Evolutionary conservation across 1,139 yeast genomes (phyloP).

Genomic region (Taphrina betulina): DNA sequence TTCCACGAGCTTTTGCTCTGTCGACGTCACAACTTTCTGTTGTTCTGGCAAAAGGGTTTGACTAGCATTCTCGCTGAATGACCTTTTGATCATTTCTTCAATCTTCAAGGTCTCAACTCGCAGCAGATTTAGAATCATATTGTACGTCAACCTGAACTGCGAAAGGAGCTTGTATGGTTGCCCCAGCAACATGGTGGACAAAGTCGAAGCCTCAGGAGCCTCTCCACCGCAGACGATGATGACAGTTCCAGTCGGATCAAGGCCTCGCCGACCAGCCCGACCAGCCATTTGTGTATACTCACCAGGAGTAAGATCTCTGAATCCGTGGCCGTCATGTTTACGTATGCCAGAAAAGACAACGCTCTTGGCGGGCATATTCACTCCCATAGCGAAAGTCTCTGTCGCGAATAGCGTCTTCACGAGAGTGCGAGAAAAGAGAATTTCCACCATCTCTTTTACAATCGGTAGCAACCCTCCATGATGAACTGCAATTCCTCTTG

Average conservation of each 20-base stretch:
- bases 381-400: constrained; percentile 97
- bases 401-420: constrained; percentile 94
- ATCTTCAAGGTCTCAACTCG: constrained; percentile 92
- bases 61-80: constrained; percentile 86
- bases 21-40: constrained; percentile 59
- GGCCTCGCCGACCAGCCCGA: constrained; percentile 96
- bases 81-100: constrained; percentile 95
- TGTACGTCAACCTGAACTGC: constrained; percentile 90
- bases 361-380: constrained; percentile 93
- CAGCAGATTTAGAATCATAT: constrained; percentile 86
- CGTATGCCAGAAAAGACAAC: constrained; percentile 83
- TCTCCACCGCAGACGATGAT: constrained; percentile 82
- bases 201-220: constrained; percentile 48
- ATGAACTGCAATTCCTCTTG: constrained; percentile 94
- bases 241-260: constrained; percentile 93
- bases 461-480: constrained; percentile 96
- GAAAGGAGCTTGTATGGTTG: constrained; percentile 84
- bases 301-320: constrained; percentile 84
- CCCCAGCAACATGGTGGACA: constrained; percentile 81
- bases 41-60: constrained; percentile 87
- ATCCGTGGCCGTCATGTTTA: constrained; percentile 84
- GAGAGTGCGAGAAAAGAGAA: constrained; percentile 77
- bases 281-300: constrained; percentile 99
- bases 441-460: constrained; percentile 92
- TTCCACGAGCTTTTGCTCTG: constrained; percentile 54